Base-by-base conservation (phyloP, 257 asterid genomes). In the Rhazya stricta region DNA sequence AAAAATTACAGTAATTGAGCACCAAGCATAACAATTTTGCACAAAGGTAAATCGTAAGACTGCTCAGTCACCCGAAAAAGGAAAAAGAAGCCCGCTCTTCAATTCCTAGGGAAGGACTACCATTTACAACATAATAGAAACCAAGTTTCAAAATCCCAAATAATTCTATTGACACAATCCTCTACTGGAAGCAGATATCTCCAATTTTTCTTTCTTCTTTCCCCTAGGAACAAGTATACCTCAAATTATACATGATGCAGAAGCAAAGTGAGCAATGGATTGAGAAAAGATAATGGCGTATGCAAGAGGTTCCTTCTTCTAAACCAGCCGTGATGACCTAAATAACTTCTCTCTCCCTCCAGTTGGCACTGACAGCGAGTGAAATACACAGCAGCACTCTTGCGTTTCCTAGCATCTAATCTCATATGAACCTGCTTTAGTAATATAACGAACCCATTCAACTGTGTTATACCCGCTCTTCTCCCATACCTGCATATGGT, bases 391-490 rank as follows among this genome's bases (percentile, higher is more conserved):
- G 66, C 70, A 79, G 71, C 72, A 46, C 73, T 67, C 79, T 13
- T 21, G 9, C 45, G 42, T 12, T 67, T 74, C 82, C 85, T 86
- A 92, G 84, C 99, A 92, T 84, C 99, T 88, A 82, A 94, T 84
- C 87, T 94, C 99, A 30, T 94, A 94, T 9, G 99, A 94, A 69
- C 99, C 99, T 53, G 98, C 99, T 86, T 94, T 94, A 45, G 98
- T 94, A 71, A 94, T 94, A 79, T 94, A 94, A 75, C 99, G 99
- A 67, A 94, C 99, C 99, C 99, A 94, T 84, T 94, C 99, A 39
- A 94, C 99, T 0, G 99, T 94, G 85, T 94, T 94, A 86, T 94
- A 94, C 42, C 99, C 99, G 65, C 97, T 94, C 91, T 94, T 94
- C 84, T 94, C 98, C 99, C 99, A 94, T 51, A 94, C 98, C 98